Conservation (phyloP, 2,329 filamentous ascomycete genomes). For the Achaetomium macrosporum region DNA sequence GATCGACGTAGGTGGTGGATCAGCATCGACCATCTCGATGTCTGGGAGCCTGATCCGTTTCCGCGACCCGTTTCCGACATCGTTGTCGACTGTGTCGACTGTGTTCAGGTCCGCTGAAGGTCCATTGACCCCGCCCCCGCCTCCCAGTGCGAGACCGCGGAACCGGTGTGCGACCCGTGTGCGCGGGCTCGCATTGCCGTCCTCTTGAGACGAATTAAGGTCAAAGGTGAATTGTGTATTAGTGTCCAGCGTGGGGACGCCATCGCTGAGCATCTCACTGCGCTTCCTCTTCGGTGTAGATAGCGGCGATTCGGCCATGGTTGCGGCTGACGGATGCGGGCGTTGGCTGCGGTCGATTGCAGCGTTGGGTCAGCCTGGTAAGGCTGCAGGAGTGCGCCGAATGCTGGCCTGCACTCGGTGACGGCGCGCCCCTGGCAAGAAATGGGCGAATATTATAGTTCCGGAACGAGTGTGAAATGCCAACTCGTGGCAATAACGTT, state of each 20-base stretch:
- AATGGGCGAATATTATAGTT: too few species aligned
- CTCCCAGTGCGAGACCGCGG: slow-evolving; percentile 42
- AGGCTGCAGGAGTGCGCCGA: neutral
- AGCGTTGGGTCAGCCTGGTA: neutral
- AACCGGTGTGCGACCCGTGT: slow-evolving; percentile 48
- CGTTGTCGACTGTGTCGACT: slow-evolving; percentile 7
- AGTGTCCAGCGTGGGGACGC: slow-evolving; percentile 15
- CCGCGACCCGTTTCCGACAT: slow-evolving; percentile 14
- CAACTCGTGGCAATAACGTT: too few species aligned
- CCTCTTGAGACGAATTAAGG: slow-evolving; percentile 32
- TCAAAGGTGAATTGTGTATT: slow-evolving; percentile 42
- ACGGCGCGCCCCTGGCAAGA: too few species aligned
- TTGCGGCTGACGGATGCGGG: slow-evolving; percentile 3
- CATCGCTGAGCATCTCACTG: slow-evolving; percentile 18
- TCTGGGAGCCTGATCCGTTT: slow-evolving; percentile 23
- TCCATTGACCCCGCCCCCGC: slow-evolving; percentile 41
- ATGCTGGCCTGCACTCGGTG: too few species aligned
- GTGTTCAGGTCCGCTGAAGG: slow-evolving; percentile 2
- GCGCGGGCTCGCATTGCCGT: slow-evolving; percentile 48
- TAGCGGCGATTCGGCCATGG: slow-evolving; percentile 22
- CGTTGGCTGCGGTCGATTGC: neutral
- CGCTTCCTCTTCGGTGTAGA: slow-evolving; percentile 30
- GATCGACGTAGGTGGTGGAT: neutral
- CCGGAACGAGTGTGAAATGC: too few species aligned
- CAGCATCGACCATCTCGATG: slow-evolving; percentile 16